Conservation (phyloP, 1,284 basidiomycete genomes). For the Veloboletus limbatus region DNA sequence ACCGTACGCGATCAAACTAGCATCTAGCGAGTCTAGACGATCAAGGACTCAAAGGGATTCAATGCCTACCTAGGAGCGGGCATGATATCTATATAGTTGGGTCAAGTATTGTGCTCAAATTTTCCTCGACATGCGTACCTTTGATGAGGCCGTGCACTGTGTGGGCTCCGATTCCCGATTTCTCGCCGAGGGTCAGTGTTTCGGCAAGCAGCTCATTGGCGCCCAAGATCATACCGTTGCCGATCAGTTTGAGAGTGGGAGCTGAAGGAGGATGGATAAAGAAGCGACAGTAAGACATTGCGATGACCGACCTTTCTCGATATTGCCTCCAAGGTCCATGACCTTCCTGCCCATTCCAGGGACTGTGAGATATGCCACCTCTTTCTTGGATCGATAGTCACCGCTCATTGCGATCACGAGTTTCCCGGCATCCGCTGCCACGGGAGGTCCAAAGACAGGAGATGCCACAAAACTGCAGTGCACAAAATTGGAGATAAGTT, state of each 20-base stretch:
- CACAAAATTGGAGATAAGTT: constrained; percentile 57
- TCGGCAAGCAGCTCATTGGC: constrained; percentile 79
- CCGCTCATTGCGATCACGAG: constrained; percentile 81
- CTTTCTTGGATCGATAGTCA: constrained; percentile 81
- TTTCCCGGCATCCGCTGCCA: constrained; percentile 64
- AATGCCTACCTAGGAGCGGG: constrained; percentile 53
- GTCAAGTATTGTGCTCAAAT: constrained; percentile 20
- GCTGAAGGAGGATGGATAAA: constrained; percentile 39
- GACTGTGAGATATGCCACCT: constrained; percentile 70
- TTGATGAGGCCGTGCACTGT: constrained; percentile 58
- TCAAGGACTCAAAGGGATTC: not conserved
- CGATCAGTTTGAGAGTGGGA: constrained; percentile 77
- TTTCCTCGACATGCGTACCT: constrained; percentile 40
- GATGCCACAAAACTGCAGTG: constrained; percentile 71
- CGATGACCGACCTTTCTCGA: constrained; percentile 60
- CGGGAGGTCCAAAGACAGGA: constrained; percentile 78
- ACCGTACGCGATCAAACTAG: constrained; percentile 57
- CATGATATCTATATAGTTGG: constrained; percentile 45
- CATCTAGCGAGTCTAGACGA: not conserved
- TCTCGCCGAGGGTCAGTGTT: constrained; percentile 80
- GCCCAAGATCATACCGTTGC: constrained; percentile 69
- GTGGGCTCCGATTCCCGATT: constrained; percentile 73
- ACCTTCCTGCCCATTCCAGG: constrained; percentile 80
- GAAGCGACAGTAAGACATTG: not conserved
- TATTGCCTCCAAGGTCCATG: constrained; percentile 70